Evolutionary conservation across 1,139 yeast genomes (phyloP).

Genomic region (Kodamaea anthophila): DNA sequence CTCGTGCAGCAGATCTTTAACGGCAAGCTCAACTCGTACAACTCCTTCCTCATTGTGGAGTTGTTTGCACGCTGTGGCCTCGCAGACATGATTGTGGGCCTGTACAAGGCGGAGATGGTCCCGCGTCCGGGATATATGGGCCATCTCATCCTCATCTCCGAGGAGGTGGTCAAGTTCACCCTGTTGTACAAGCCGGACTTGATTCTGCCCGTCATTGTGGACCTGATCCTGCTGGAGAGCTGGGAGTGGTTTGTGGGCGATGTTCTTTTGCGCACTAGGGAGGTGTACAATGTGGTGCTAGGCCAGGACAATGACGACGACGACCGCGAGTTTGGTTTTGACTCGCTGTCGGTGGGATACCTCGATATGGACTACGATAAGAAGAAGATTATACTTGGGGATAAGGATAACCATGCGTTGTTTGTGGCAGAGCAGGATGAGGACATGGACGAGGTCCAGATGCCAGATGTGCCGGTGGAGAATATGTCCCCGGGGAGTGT

Average conservation of each 20-base stretch:
- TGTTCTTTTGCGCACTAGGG: conserved; percentile 38
- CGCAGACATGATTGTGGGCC: conserved; percentile 27
- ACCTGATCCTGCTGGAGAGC: conserved; percentile 29
- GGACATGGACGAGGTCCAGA: conserved; percentile 13
- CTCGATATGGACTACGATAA: conserved; percentile 29
- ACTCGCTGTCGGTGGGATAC: conserved; percentile 30
- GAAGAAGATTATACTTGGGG: conserved; percentile 27
- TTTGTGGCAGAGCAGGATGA: conserved; percentile 23
- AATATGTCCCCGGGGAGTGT: conserved; percentile 20
- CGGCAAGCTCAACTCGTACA: conserved; percentile 43
- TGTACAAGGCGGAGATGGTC: conserved; percentile 21
- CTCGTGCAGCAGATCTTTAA: conserved; percentile 44
- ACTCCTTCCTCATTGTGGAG: conserved; percentile 42
- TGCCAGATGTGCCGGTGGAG: conserved; percentile 17
- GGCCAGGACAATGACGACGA: conserved; percentile 27
- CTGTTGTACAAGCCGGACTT: conserved; percentile 45
- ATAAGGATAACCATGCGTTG: conserved; percentile 29
- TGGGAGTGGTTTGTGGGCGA: conserved; percentile 47
- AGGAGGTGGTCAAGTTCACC: conserved; percentile 45
- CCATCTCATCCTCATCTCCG: conserved; percentile 41
- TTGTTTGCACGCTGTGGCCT: conserved; percentile 32
- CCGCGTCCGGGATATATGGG: conserved; percentile 46
- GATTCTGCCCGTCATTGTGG: conserved; percentile 38
- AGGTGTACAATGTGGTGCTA: conserved; percentile 40
- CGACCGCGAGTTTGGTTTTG: conserved; percentile 22